Evolutionary conservation across 78 protist species (phyloP).

Genomic region (Ministeria vibrans): DNA sequence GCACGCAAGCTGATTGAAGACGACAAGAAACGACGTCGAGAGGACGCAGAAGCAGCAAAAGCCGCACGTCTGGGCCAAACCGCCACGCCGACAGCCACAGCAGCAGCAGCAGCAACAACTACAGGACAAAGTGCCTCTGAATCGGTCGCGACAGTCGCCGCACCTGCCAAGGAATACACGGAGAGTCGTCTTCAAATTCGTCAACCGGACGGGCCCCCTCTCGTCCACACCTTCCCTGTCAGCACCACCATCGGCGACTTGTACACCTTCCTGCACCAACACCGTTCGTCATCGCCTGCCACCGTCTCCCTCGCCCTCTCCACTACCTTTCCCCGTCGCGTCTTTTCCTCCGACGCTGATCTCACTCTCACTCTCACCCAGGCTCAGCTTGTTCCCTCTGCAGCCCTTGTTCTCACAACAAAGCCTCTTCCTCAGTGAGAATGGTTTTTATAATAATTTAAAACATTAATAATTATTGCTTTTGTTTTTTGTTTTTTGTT

Average conservation of each 20-base stretch:
- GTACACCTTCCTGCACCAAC: background rate
- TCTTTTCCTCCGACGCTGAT: background rate
- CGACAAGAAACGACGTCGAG: background rate
- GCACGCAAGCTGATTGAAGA: background rate
- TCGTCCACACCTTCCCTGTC: background rate
- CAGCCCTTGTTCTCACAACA: background rate
- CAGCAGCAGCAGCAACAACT: background rate
- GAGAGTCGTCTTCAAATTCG: constrained; percentile 4
- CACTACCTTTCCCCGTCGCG: constrained; percentile 13
- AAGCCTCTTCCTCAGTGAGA: no score
- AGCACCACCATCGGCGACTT: background rate
- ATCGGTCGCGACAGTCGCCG: background rate
- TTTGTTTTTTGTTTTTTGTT: no score
- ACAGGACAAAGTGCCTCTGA: no score
- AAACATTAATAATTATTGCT: no score
- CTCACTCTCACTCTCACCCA: background rate
- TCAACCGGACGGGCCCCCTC: constrained; percentile 1
- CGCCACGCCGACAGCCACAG: background rate
- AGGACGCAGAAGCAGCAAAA: background rate
- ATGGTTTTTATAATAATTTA: no score
- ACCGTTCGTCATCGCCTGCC: background rate
- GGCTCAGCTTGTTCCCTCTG: constrained; percentile 5
- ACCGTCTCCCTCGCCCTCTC: background rate
- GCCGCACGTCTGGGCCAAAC: background rate
- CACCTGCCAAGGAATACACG: background rate